phyloP scores from a whole-genome alignment of 768 basidiomycete genomes.

The Termitomyces titanicus region DNA sequence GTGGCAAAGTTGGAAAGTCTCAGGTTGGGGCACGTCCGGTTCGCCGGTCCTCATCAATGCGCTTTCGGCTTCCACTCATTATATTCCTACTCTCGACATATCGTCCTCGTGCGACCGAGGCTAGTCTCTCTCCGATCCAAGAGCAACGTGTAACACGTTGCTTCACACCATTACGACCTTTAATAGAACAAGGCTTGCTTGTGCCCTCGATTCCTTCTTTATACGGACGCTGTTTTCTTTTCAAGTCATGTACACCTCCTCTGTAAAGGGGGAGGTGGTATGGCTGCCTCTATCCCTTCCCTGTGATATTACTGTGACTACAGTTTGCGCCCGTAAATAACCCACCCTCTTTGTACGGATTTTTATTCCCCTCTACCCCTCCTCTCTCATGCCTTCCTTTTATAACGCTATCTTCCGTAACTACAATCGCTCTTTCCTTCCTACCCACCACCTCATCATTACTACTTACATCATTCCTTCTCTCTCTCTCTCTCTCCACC shows the following conservation, averaged over 20 bases:
- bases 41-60: conserved; percentile 24
- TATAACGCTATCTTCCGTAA: conserved; percentile 3
- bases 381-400: conserved; percentile 5
- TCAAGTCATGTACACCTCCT: conserved; percentile 33
- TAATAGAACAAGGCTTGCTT: conserved; percentile 23
- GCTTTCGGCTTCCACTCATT: conserved; percentile 27
- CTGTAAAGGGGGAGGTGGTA: conserved; percentile 7
- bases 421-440: conserved; percentile 13
- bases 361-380: conserved; percentile 9
- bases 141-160: conserved; percentile 14
- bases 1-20: conserved; percentile 24
- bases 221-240: conserved; percentile 79
- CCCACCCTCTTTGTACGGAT: conserved; percentile 12
- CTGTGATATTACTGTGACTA: conserved; percentile 17
- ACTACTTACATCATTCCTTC: conserved; percentile 10
- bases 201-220: conserved; percentile 32
- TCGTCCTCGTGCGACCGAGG: not conserved
- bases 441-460: conserved; percentile 13
- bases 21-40: conserved; percentile 42
- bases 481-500: conserved; percentile 14
- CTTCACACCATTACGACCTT: conserved; percentile 23
- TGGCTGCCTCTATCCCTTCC: conserved; percentile 20
- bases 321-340: conserved; percentile 30
- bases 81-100: conserved; percentile 12
- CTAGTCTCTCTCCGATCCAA: conserved; percentile 2